Evolutionary conservation across 441 rosid species (phyloP).

Genomic region (Sinapis alba): DNA sequence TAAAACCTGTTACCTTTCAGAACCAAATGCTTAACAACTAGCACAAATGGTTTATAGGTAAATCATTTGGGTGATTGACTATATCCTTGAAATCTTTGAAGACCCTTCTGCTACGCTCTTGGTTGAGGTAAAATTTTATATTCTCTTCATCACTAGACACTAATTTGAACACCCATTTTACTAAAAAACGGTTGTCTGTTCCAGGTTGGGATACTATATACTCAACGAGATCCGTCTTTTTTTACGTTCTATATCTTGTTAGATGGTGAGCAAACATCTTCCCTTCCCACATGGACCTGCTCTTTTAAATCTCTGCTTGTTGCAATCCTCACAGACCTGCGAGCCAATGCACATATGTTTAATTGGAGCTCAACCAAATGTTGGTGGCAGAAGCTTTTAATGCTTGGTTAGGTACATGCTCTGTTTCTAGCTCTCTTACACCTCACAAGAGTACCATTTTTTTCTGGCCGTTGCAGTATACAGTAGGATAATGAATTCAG

Average conservation of each 20-base stretch:
- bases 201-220: slow-evolving; percentile 88
- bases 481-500: too few species aligned
- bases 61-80: slow-evolving; percentile 86
- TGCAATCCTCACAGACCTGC: slow-evolving; percentile 16
- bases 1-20: not conserved
- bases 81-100: slow-evolving; percentile 84
- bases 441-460: too few species aligned
- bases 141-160: not conserved
- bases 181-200: slow-evolving; percentile 22
- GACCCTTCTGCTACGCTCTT: slow-evolving; percentile 85
- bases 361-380: slow-evolving; percentile 44
- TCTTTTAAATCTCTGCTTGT: slow-evolving; percentile 23
- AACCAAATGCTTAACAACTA: not conserved
- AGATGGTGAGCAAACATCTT: slow-evolving; percentile 65
- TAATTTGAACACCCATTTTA: not conserved
- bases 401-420: slow-evolving; percentile 46
- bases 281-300: slow-evolving; percentile 1
- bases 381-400: slow-evolving; percentile 90
- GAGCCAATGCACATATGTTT: slow-evolving; percentile 68
- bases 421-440: not conserved
- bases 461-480: not conserved
- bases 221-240: slow-evolving; percentile 88
- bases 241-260: slow-evolving; percentile 81
- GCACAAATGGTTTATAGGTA: slow-evolving; percentile 46
- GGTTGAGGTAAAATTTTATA: slow-evolving; percentile 58